Conservation (phyloP, 2,329 filamentous ascomycete genomes). For the Parastagonospora avenae region DNA sequence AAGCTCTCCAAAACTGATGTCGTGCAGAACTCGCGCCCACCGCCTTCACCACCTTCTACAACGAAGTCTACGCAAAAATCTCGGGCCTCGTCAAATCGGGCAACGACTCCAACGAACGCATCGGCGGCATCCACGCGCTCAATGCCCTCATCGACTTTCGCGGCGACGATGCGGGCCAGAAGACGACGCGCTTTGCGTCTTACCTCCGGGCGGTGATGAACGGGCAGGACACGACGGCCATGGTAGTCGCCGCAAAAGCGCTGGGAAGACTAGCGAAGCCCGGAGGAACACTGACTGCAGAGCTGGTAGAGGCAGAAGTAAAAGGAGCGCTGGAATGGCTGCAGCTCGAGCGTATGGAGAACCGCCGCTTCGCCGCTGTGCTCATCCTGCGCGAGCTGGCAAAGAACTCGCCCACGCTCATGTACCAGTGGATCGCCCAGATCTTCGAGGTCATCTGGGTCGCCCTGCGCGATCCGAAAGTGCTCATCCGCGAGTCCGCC, state of each 20-base stretch:
- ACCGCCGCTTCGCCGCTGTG: constrained; percentile 89
- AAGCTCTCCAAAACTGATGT: constrained; percentile 22
- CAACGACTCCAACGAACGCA: constrained; percentile 82
- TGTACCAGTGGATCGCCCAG: constrained; percentile 94
- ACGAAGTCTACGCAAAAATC: constrained; percentile 68
- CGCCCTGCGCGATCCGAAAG: constrained; percentile 84
- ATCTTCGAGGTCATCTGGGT: constrained; percentile 98
- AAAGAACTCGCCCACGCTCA: constrained; percentile 88
- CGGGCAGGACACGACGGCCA: constrained; percentile 87
- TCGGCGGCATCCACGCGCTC: constrained; percentile 89
- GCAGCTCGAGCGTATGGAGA: constrained; percentile 92
- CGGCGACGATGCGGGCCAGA: constrained; percentile 88
- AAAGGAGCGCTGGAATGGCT: constrained; percentile 97
- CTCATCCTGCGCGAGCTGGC: constrained; percentile 89
- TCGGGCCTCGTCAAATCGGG: constrained; percentile 80
- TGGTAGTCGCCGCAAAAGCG: constrained; percentile 87
- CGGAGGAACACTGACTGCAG: constrained; percentile 90
- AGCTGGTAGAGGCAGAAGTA: constrained; percentile 95
- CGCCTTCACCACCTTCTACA: constrained; percentile 75
- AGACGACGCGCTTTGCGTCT: constrained; percentile 92
- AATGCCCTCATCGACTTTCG: constrained; percentile 96
- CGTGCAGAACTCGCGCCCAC: constrained; percentile 75
- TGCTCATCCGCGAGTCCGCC: constrained; percentile 88
- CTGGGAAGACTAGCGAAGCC: constrained; percentile 90
- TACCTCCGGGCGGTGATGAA: constrained; percentile 86